phyloP scores from a whole-genome alignment of 2,329 filamentous ascomycete genomes.

The Exophiala sp. region DNA sequence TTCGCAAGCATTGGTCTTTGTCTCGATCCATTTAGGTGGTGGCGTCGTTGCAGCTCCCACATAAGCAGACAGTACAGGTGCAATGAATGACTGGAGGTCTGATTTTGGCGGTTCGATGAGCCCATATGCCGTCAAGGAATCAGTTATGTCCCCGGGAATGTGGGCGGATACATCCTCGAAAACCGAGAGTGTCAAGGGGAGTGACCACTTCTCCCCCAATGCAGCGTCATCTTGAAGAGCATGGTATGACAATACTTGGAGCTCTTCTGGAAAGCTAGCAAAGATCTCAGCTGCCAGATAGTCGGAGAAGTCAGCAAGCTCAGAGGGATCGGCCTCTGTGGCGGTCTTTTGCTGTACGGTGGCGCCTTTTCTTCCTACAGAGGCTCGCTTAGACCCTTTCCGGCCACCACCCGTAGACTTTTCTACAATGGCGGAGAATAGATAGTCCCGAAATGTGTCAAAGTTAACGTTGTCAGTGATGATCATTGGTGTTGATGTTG shows the following conservation, averaged over 20 bases:
- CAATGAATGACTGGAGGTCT: conserved; percentile 55
- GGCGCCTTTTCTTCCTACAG: conserved; percentile 40
- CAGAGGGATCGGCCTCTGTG: conserved; percentile 53
- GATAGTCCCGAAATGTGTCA: conserved; percentile 68
- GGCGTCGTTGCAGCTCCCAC: conserved; percentile 55
- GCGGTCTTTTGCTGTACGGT: conserved; percentile 14
- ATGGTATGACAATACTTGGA: conserved; percentile 62
- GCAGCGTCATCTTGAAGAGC: conserved; percentile 48
- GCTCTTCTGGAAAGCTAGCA: conserved; percentile 56
- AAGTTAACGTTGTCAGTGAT: conserved; percentile 53
- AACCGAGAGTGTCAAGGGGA: conserved; percentile 53
- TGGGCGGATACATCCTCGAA: conserved; percentile 51
- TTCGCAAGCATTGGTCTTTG: conserved; percentile 63
- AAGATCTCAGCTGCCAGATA: conserved; percentile 73
- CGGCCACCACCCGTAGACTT: conserved; percentile 44
- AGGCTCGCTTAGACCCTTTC: conserved; percentile 17
- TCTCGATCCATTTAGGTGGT: conserved; percentile 61
- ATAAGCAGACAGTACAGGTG: conserved; percentile 62
- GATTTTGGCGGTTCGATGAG: conserved; percentile 51
- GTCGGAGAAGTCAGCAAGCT: conserved; percentile 76
- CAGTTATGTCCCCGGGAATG: conserved; percentile 59
- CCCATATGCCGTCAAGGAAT: conserved; percentile 66
- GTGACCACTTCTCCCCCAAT: conserved; percentile 55
- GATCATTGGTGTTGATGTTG: conserved; percentile 7
- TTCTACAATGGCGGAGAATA: conserved; percentile 66